phyloP scores from a whole-genome alignment of 495 filamentous ascomycete genomes.

The Penicillium cataractarum region DNA sequence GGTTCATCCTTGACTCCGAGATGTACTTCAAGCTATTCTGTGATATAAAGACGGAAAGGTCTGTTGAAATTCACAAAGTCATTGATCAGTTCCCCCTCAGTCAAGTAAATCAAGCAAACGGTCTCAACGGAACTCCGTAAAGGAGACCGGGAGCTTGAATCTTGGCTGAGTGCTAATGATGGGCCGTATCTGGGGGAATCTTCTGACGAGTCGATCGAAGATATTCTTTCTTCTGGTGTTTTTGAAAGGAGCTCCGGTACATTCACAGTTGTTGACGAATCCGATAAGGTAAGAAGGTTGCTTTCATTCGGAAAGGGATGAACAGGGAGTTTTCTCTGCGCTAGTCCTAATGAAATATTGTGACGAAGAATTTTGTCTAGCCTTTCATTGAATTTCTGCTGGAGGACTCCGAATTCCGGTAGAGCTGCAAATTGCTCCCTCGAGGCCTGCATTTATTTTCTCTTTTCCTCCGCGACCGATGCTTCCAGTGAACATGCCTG shows the following conservation, averaged over 20 bases:
- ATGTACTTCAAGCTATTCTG: conserved; percentile 8
- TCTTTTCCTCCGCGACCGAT: too few relatives aligned
- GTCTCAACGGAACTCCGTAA: not conserved
- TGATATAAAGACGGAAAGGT: conserved; percentile 6
- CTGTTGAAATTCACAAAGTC: conserved; percentile 4
- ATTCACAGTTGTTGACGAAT: conserved; percentile 10
- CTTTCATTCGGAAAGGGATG: conserved; percentile 23
- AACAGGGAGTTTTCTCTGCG: conserved; percentile 9
- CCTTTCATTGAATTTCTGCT: conserved; percentile 16
- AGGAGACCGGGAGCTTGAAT: not conserved
- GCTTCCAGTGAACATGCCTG: too few relatives aligned
- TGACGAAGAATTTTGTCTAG: conserved; percentile 7
- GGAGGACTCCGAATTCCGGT: conserved; percentile 5
- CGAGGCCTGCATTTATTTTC: too few relatives aligned
- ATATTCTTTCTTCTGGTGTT: not conserved
- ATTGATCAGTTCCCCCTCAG: not conserved
- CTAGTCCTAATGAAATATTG: conserved; percentile 4
- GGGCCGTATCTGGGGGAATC: not conserved
- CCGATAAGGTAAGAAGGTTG: conserved; percentile 14
- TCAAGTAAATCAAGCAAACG: too few relatives aligned
- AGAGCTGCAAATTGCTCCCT: too few relatives aligned
- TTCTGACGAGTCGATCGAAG: not conserved
- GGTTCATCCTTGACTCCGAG: conserved; percentile 1
- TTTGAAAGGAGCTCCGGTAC: conserved; percentile 3
- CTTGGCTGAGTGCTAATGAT: not conserved